A percentile compares a stretch with the other conserved stretches of the same genome.
Evolutionary conservation across 2,329 filamentous ascomycete genomes (phyloP).

Genomic region (Botryotinia calthae): DNA sequence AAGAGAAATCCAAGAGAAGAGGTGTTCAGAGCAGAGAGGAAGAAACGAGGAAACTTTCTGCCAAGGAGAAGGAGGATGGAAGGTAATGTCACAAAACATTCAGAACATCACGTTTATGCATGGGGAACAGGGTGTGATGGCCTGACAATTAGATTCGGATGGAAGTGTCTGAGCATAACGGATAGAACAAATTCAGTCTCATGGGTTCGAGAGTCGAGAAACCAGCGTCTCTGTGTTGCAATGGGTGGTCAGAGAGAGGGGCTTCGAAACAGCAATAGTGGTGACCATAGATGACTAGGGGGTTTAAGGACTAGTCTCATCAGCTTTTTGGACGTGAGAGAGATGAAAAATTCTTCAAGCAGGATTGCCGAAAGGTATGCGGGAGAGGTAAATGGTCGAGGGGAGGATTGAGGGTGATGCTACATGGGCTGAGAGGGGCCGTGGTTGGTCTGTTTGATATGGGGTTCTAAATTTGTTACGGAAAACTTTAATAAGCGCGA

Average conservation of each 20-base stretch:
- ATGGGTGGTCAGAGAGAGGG: constrained; percentile 23
- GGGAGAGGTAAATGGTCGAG: background rate
- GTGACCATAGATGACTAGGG: background rate
- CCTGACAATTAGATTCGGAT: constrained; percentile 25
- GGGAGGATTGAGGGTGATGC: background rate
- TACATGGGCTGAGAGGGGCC: background rate
- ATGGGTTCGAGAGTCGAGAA: constrained; percentile 13
- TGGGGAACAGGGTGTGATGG: constrained; percentile 16
- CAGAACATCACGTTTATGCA: constrained; percentile 25
- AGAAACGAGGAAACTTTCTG: constrained; percentile 16
- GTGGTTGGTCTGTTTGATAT: constrained; percentile 9
- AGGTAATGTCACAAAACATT: constrained; percentile 10
- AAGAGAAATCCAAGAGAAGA: background rate
- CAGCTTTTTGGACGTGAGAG: background rate
- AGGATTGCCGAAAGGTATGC: background rate
- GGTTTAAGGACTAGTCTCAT: background rate
- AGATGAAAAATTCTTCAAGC: background rate
- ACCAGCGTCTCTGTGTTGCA: constrained; percentile 24
- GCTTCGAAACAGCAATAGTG: constrained; percentile 24
- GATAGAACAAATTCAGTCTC: constrained; percentile 20
- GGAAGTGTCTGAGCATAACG: constrained; percentile 12
- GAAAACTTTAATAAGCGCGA: background rate
- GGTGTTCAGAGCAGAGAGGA: constrained; percentile 21
- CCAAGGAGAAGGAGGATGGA: constrained; percentile 19
- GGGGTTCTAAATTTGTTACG: constrained; percentile 6